phyloP scores from a whole-genome alignment of 495 filamentous ascomycete species.

The Oidiodendron maius region DNA sequence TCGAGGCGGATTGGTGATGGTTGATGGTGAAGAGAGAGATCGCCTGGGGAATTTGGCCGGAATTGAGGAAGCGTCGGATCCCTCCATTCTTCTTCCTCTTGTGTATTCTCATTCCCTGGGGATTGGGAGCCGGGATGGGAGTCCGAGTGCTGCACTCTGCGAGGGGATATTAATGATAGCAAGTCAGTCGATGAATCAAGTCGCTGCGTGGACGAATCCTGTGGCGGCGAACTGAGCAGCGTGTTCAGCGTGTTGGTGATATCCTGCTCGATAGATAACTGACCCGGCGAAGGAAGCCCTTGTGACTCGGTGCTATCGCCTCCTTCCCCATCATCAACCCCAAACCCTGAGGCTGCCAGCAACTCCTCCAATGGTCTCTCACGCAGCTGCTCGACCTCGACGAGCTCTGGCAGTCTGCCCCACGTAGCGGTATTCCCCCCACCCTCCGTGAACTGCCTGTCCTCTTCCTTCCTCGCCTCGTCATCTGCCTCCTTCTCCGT shows the following conservation, averaged over 20 bases:
- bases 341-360: constrained; percentile 17
- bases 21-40: constrained; percentile 21
- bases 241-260: too few relatives aligned
- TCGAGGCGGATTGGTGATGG: not conserved
- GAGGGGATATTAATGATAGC: too few relatives aligned
- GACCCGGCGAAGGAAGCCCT: too few relatives aligned
- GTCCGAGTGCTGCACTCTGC: too few relatives aligned
- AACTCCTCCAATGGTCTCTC: constrained; percentile 15
- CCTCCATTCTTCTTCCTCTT: constrained; percentile 23
- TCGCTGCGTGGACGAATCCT: not conserved
- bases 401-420: constrained; percentile 20
- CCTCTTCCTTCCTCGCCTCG: not conserved
- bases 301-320: too few relatives aligned
- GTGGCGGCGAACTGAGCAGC: not conserved
- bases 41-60: constrained; percentile 54
- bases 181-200: too few relatives aligned
- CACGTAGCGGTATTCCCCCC: not conserved
- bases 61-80: constrained; percentile 72
- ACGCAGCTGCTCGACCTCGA: constrained; percentile 21
- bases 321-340: not conserved
- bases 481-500: constrained; percentile 8
- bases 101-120: not conserved
- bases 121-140: constrained; percentile 4
- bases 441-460: not conserved
- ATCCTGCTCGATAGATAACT: too few relatives aligned